Conservation (phyloP, 1,284 basidiomycete species). For the Athelia psychrophila region DNA sequence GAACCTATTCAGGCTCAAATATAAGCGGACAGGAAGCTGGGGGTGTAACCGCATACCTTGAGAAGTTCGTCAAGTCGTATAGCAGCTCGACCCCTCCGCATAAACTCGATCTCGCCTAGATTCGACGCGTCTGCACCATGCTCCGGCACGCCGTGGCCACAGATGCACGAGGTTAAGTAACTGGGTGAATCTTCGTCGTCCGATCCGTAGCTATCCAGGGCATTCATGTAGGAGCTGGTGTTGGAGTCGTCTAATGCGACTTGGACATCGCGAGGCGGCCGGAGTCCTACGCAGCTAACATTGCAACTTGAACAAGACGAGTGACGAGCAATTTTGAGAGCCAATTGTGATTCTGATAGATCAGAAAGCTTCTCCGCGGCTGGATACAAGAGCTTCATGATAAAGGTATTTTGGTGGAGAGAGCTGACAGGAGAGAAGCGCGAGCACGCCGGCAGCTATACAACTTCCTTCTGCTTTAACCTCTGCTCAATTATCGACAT, state of each 20-base stretch:
- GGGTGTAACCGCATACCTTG: conserved; percentile 48
- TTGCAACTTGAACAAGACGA: conserved; percentile 61
- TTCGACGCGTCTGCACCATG: conserved; percentile 67
- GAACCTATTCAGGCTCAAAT: conserved; percentile 4
- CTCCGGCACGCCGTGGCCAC: conserved; percentile 68
- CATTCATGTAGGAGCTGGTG: conserved; percentile 45
- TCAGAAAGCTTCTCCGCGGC: conserved; percentile 44
- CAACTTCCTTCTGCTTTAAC: conserved; percentile 1
- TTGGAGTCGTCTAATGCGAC: conserved; percentile 53
- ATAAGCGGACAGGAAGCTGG: conserved; percentile 8
- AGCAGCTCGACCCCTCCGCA: conserved; percentile 73
- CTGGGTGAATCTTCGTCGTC: conserved; percentile 51
- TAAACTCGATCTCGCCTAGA: conserved; percentile 60
- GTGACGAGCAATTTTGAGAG: conserved; percentile 75
- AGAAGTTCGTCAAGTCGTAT: conserved; percentile 83
- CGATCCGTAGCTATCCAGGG: conserved; percentile 61
- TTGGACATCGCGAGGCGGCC: conserved; percentile 55
- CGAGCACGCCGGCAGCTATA: not conserved
- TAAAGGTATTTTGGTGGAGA: not conserved
- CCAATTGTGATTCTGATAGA: conserved; percentile 46
- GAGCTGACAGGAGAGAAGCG: not conserved
- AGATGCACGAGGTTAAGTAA: conserved; percentile 70
- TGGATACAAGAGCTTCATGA: conserved; percentile 66
- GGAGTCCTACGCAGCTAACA: conserved; percentile 59
- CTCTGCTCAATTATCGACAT: conserved; percentile 30